Evolutionary conservation across 352 stramenopile species (phyloP).

Genomic region (Phytopythium oedochilum): DNA sequence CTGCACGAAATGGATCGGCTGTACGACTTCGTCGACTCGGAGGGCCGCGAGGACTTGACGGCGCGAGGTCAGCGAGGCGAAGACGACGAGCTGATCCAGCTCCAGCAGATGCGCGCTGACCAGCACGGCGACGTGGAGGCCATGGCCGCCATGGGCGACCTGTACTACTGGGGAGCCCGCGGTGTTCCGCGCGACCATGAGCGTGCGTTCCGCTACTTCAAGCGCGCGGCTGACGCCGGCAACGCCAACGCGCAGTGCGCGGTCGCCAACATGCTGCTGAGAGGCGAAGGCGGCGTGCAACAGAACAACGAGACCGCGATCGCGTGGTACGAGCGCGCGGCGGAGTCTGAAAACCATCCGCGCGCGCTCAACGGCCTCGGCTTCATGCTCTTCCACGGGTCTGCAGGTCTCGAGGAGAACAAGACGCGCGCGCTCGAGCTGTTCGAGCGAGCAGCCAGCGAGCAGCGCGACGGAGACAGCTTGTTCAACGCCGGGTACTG

Average conservation of each 20-base stretch:
- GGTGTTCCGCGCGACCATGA: conserved; percentile 68
- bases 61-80: conserved; percentile 39
- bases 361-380: conserved; percentile 86
- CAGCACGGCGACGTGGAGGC: conserved; percentile 66
- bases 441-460: conserved; percentile 78
- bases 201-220: conserved; percentile 72
- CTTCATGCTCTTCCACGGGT: conserved; percentile 87
- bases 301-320: conserved; percentile 76
- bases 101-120: conserved; percentile 75
- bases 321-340: conserved; percentile 72
- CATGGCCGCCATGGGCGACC: conserved; percentile 81
- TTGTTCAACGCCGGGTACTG: conserved; percentile 89
- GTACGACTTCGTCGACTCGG: conserved; percentile 47
- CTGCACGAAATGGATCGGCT: conserved; percentile 73
- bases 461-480: conserved; percentile 82
- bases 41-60: conserved; percentile 47
- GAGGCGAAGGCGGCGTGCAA: conserved; percentile 64
- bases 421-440: conserved; percentile 69
- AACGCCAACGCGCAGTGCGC: conserved; percentile 57
- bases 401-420: conserved; percentile 59
- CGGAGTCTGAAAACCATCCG: conserved; percentile 50
- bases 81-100: conserved; percentile 86
- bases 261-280: conserved; percentile 83
- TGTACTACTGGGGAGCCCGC: conserved; percentile 88
- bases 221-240: conserved; percentile 50